Base-by-base conservation (phyloP, 495 filamentous ascomycete genomes). In the Friedmanniomyces simplex region DNA sequence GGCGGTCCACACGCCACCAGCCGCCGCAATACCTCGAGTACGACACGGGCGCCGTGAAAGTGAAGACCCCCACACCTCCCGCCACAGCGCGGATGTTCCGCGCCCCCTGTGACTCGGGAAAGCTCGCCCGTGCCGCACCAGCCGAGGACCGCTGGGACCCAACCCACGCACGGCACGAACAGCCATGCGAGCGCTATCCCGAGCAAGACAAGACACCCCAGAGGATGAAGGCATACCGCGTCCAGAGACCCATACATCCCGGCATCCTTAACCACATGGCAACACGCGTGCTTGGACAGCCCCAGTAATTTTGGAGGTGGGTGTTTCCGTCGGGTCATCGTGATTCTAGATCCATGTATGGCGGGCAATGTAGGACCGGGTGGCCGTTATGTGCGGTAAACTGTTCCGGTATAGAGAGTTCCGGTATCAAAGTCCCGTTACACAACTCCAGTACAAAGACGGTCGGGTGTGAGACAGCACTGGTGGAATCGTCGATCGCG, bases 231-330 rank as follows among this genome's bases (percentile, higher is more conserved):
- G 73, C 76, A 61, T 85, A 85, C 12, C 81, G 62, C 76, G 85
- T 82, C 82, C 4, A 85, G 74, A 64, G 85, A 85, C 24, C 70
- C 81, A 66, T 82, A 86, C 2, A 78, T 79, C 4, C 81, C 82
- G 0, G 70, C 58, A 68, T 83, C 82, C 57, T 72, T 82, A 25
- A 71, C n/a, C 75, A 64, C 81, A 84, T 16, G 83, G 83, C 0
- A 82, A 41, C 4, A 77, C 72, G 42, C 80, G 76, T n/a, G 32
- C 69, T 66, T 21, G 73, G 71, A 67, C 84, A 86, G 10, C 82
- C 83, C 82, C 82, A 86, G 66, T 85, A 78, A 14, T 68, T 73
- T 58, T 77, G 74, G 5, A 79, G 51, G 21, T 62, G 49, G 0
- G 13, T 43, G 43, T 60, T 28, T 71, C 62, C 14, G 73, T 76